Evolutionary conservation across 192 early-diverging fungal genomes (phyloP).

Genomic region (Linnemannia exigua): DNA sequence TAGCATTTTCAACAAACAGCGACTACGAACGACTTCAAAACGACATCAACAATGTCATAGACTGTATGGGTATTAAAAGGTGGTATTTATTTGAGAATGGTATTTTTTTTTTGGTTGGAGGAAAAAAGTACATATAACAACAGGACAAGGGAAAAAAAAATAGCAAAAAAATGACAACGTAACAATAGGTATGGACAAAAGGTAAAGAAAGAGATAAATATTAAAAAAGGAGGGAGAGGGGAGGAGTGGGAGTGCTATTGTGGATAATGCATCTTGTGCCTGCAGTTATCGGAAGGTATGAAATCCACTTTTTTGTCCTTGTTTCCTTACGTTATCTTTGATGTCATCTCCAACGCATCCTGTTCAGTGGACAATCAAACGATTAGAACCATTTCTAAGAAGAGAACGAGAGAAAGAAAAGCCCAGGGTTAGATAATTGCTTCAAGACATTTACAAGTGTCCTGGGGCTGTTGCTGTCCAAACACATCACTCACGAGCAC

Average conservation of each 20-base stretch:
- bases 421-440: neutral
- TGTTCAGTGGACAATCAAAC: neutral
- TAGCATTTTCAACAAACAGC: too few relatives aligned
- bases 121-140: neutral
- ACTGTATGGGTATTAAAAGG: too few relatives aligned
- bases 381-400: conserved; percentile 39
- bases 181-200: neutral
- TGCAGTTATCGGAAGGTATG: neutral
- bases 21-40: too few relatives aligned
- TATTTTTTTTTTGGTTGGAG: neutral
- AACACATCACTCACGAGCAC: too few relatives aligned
- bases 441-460: neutral
- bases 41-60: too few relatives aligned
- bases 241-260: neutral
- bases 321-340: neutral
- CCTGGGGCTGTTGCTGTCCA: too few relatives aligned
- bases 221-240: neutral
- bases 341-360: neutral
- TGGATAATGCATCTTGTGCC: neutral
- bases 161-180: neutral
- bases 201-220: neutral
- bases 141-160: too few relatives aligned
- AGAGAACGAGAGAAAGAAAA: neutral
- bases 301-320: neutral
- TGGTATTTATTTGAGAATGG: neutral